These are phyloP conservation scores for Solanum sitiens DNA, from an alignment of 257 asterid species.

Conservation along the genomic window DNA sequence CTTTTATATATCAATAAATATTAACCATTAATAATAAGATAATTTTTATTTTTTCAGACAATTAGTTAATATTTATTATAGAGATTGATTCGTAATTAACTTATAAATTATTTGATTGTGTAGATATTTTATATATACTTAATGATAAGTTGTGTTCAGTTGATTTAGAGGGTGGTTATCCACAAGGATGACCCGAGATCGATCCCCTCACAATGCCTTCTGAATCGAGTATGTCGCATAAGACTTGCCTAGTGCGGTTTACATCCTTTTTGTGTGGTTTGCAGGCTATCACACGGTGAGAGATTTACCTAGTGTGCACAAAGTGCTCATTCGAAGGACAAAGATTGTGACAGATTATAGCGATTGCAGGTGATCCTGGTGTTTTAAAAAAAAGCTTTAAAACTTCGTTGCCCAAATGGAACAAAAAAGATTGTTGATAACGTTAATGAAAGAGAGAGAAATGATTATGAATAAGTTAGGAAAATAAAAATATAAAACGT, in stretches of 20 bases:
- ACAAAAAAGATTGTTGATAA: background rate
- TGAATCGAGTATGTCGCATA: rapidly evolving
- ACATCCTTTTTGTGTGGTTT: too few species aligned
- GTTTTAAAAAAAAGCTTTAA: rapidly evolving
- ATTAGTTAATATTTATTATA: background rate
- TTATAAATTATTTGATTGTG: background rate
- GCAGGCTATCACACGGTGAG: too few species aligned
- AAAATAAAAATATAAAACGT: background rate
- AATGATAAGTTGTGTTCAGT: background rate
- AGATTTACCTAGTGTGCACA: too few species aligned
- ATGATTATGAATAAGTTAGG: background rate
- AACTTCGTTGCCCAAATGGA: too few species aligned
- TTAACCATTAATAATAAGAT: background rate
- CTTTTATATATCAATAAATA: background rate
- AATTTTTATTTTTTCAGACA: background rate
- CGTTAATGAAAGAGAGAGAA: background rate
- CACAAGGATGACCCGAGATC: too few species aligned
- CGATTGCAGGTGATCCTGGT: rapidly evolving
- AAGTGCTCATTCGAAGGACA: too few species aligned
- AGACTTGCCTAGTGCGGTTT: too few species aligned
- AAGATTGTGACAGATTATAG: too few species aligned
- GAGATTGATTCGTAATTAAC: background rate
- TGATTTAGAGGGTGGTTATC: too few species aligned
- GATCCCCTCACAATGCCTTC: too few species aligned
- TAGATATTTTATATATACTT: background rate